These are phyloP conservation scores for Diaporthe velutina DNA, from an alignment of 2,329 filamentous ascomycete genomes.

Conservation along the genomic window DNA sequence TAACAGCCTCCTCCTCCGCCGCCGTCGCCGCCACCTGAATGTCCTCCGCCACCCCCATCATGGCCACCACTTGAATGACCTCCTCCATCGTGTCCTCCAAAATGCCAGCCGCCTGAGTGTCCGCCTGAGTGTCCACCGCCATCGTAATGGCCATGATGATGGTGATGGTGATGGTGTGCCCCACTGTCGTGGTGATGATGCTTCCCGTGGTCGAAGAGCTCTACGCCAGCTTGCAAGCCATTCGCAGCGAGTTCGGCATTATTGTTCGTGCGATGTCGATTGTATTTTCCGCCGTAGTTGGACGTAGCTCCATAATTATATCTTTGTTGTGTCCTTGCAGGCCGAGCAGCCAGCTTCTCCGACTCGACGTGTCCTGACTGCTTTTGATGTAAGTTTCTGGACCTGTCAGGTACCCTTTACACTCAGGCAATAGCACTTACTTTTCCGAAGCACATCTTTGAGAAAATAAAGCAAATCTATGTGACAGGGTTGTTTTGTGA, in stretches of 20 bases:
- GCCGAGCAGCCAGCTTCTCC: constrained; percentile 15
- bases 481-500: background rate
- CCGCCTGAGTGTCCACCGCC: constrained; percentile 15
- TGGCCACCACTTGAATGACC: too few species aligned
- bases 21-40: background rate
- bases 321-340: background rate
- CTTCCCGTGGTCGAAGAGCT: background rate
- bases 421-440: background rate
- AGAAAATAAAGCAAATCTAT: constrained; percentile 19
- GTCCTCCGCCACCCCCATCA: too few species aligned
- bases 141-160: background rate
- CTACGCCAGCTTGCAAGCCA: background rate
- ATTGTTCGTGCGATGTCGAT: background rate
- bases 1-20: background rate
- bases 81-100: constrained; percentile 7
- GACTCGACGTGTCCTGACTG: constrained; percentile 14
- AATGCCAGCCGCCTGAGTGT: background rate
- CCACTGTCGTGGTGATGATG: background rate
- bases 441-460: constrained; percentile 31
- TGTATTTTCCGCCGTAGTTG: background rate
- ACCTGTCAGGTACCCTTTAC: too few species aligned
- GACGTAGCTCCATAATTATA: background rate
- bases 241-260: background rate
- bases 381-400: background rate
- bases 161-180: background rate